phyloP scores from a whole-genome alignment of 495 filamentous ascomycete genomes.

The Terfezia claveryi region DNA sequence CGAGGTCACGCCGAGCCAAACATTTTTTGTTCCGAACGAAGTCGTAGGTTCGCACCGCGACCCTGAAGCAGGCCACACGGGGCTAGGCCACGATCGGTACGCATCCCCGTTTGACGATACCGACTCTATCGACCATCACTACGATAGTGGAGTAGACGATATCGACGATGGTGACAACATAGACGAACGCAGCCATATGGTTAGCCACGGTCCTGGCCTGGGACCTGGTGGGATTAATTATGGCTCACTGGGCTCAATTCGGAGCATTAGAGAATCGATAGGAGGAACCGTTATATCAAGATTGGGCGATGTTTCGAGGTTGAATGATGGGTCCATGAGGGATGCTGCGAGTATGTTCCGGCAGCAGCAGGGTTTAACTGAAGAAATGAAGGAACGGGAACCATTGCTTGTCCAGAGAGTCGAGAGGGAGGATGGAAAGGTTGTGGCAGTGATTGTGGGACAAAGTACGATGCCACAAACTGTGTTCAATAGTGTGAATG shows the following conservation, averaged over 20 bases:
- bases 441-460: constrained; percentile 62
- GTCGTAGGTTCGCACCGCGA: constrained; percentile 26
- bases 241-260: constrained; percentile 10
- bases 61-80: constrained; percentile 10
- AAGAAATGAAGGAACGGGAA: constrained; percentile 42
- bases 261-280: constrained; percentile 3
- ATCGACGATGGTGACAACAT: constrained; percentile 22
- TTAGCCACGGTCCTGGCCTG: neutral
- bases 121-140: constrained; percentile 10
- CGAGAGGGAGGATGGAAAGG: constrained; percentile 63
- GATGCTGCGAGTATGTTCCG: constrained; percentile 36
- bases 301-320: constrained; percentile 32
- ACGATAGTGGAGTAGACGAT: constrained; percentile 16
- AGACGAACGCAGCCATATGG: constrained; percentile 20
- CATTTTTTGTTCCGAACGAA: constrained; percentile 37
- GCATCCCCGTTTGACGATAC: constrained; percentile 17
- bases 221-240: neutral
- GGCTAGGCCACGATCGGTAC: constrained; percentile 19
- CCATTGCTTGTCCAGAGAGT: constrained; percentile 70
- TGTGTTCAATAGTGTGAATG: constrained; percentile 90
- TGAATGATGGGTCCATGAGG: constrained; percentile 44
- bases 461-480: constrained; percentile 90
- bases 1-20: constrained; percentile 56
- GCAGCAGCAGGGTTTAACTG: constrained; percentile 33
- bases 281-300: constrained; percentile 19